Percentiles rank a stretch among this genome's conserved stretches.
These are phyloP conservation scores for Cardamine occulta DNA, from an alignment of 345 rosid species.

Conservation along the genomic window DNA sequence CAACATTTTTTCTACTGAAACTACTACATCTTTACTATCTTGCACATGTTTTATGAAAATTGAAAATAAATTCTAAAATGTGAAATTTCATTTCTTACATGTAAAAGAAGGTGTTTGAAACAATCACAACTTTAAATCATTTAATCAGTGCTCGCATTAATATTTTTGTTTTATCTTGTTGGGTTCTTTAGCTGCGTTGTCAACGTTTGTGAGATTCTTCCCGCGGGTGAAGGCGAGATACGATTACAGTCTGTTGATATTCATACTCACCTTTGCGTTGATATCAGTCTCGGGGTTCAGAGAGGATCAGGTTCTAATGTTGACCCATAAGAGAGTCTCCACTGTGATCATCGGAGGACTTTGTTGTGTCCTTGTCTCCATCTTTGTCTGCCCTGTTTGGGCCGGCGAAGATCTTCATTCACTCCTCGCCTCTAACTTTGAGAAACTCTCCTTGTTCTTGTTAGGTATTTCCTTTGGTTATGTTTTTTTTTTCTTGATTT, in stretches of 20 bases:
- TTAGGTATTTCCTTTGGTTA: slow-evolving; percentile 51
- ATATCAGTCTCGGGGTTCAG: slow-evolving; percentile 74
- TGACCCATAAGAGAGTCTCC: slow-evolving; percentile 62
- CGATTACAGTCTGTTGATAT: slow-evolving; percentile 74
- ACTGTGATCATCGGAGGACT: slow-evolving; percentile 71
- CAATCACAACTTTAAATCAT: background rate
- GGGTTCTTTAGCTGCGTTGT: slow-evolving; percentile 52
- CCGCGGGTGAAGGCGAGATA: slow-evolving; percentile 82
- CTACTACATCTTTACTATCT: background rate
- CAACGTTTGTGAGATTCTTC: slow-evolving; percentile 74
- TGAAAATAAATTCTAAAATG: background rate
- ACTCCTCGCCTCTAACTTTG: slow-evolving; percentile 56
- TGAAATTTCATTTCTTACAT: background rate
- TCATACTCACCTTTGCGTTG: slow-evolving; percentile 75
- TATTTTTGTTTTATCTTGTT: background rate
- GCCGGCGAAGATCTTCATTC: slow-evolving; percentile 69
- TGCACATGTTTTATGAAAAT: background rate
- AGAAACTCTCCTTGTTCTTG: slow-evolving; percentile 59
- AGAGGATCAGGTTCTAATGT: slow-evolving; percentile 53
- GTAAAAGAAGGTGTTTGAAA: background rate
- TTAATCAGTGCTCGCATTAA: background rate
- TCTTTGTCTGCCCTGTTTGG: slow-evolving; percentile 70
- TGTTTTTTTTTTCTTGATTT: background rate
- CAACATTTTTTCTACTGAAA: background rate
- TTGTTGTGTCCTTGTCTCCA: slow-evolving; percentile 50